These are phyloP conservation scores for Panicum hallii DNA, from an alignment of 202 grass and related monocot genomes.

Conservation along the genomic window DNA sequence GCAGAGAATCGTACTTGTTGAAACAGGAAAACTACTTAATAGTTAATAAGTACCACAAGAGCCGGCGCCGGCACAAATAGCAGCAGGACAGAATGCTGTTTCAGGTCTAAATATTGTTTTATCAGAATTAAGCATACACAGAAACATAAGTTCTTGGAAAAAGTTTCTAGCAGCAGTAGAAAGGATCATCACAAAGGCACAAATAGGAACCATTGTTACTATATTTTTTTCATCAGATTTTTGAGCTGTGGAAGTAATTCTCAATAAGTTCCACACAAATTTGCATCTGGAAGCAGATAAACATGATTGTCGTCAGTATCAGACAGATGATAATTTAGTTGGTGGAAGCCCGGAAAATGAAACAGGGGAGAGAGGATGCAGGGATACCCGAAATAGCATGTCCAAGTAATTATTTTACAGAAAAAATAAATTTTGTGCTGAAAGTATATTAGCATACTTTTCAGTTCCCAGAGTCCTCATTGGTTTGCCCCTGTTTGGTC, in stretches of 20 bases:
- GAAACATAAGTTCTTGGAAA: not conserved
- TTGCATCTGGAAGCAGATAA: not conserved
- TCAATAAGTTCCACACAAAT: not conserved
- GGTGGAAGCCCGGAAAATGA: constrained; percentile 6
- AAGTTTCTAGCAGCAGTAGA: not conserved
- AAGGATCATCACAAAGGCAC: not conserved
- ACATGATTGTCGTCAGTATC: not conserved
- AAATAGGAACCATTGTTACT: not conserved
- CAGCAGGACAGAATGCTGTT: not conserved
- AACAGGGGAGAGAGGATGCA: constrained; percentile 22
- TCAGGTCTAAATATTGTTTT: not conserved
- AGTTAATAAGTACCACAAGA: not conserved
- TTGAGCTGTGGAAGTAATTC: not conserved
- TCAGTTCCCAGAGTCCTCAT: constrained; percentile 56
- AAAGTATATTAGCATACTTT: constrained; percentile 54
- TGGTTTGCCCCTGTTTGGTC: constrained; percentile 57
- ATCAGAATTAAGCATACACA: not conserved
- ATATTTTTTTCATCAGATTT: not conserved
- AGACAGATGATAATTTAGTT: not conserved
- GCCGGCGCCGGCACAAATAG: not conserved
- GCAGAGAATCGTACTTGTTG: not conserved
- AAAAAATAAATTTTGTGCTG: constrained; percentile 22
- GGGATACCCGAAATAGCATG: not conserved
- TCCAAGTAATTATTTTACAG: not conserved
- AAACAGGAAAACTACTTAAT: not conserved